Evolutionary conservation across 1,139 yeast genomes (phyloP), one percentile per base, ranked within the genome.

Genomic region (Pichia kudriavzevii): DNA sequence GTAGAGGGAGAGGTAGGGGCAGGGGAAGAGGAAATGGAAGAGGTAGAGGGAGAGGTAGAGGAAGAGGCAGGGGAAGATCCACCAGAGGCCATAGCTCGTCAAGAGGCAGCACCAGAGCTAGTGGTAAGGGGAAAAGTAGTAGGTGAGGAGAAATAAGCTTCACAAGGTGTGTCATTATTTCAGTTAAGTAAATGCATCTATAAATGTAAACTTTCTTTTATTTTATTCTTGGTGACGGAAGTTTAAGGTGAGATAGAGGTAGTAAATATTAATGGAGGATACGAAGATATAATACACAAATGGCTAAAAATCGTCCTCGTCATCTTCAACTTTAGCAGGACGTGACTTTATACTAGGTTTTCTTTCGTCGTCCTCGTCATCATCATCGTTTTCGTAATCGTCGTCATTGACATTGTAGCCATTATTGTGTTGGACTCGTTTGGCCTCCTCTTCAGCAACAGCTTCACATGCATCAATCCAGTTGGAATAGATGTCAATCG

Each of bases 401-500:
- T 49, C 39, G 24, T 56, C 57, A 12, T 47, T 55, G n/a, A 48
- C 49, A 15, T 49, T 56, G 17, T 49, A 60, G 21, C 52, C 57
- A 15, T 49, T 56, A 7, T 46, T 53, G 13, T 46, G 49, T 9
- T 35, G 59, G 22, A 53, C 61, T 22, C 65, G 69, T 32, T 63
- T 70, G 6, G 46, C 48, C 30, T 49, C 53, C 41, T 81, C 83
- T 44, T 77, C 78, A 28, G 93, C 94, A 42, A 91, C 93, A 35
- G 93, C 95, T 53, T 91, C 98, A 56, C 95, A 91, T 1, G 97
- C 98, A 64, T 91, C 98, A 40, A 87, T 87, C 98, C 98, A 91
- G 56, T 88, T 98, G 34, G 95, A 82, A 56, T 91, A 91, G 17
- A 91, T 84, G 58, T 91, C 98, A 27, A 91, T 88, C 0, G 98